Evolutionary conservation across 495 filamentous ascomycete species (phyloP).

Genomic region (Bryoglossum gracile): DNA sequence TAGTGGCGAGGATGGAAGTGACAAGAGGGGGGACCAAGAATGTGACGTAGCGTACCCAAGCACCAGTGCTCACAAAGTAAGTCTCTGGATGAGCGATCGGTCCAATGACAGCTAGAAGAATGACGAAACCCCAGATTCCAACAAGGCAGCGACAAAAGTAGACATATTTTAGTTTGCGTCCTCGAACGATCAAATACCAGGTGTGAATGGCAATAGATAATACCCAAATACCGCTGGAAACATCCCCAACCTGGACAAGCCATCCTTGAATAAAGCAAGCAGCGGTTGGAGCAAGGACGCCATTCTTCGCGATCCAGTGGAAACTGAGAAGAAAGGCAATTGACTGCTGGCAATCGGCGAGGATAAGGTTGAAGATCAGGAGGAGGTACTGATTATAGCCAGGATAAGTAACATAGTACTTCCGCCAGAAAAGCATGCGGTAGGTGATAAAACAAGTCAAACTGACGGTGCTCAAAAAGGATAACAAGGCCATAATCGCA

Average conservation of each 20-base stretch:
- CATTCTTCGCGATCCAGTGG: conserved; percentile 44
- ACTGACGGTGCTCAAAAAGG: conserved; percentile 34
- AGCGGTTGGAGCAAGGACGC: conserved; percentile 41
- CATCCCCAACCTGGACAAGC: conserved; percentile 55
- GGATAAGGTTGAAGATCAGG: conserved; percentile 55
- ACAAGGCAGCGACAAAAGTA: conserved; percentile 37
- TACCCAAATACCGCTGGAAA: conserved; percentile 53
- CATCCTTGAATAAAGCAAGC: conserved; percentile 54
- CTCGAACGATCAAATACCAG: conserved; percentile 44
- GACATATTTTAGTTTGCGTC: conserved; percentile 37
- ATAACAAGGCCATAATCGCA: conserved; percentile 39
- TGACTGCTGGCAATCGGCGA: conserved; percentile 54
- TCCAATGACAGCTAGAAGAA: conserved; percentile 45
- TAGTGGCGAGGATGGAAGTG: background rate
- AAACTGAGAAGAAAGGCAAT: conserved; percentile 50
- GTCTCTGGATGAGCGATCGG: conserved; percentile 38
- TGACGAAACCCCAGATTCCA: conserved; percentile 42
- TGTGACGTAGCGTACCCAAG: conserved; percentile 38
- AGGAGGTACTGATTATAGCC: conserved; percentile 57
- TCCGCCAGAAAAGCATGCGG: conserved; percentile 42
- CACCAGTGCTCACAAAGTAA: conserved; percentile 43
- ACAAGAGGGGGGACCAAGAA: conserved; percentile 4
- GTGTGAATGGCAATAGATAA: conserved; percentile 53
- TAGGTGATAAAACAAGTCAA: conserved; percentile 42
- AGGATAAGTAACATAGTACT: conserved; percentile 32